Evolutionary conservation across 257 asterid genomes (phyloP).

Genomic region (Nicotiana noctiflora): DNA sequence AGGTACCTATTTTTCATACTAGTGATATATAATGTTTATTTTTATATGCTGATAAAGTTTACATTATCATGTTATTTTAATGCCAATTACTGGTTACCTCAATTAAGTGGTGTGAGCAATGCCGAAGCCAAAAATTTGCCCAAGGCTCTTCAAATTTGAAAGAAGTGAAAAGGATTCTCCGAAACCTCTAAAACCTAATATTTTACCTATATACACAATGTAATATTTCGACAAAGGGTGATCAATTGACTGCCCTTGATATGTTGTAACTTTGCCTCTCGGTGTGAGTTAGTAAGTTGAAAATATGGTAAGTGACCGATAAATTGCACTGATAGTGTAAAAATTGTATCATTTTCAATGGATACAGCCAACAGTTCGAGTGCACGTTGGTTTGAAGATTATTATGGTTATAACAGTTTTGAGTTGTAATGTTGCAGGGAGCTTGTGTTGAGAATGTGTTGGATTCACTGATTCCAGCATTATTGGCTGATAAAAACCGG

Average conservation of each 20-base stretch:
- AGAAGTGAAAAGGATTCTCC: no score
- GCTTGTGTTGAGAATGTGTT: constrained; percentile 94
- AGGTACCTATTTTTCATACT: constrained; percentile 31
- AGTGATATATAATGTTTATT: neutral
- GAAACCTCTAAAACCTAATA: no score
- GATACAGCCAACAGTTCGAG: neutral
- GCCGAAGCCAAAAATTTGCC: no score
- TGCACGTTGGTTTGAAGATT: neutral
- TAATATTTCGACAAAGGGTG: no score
- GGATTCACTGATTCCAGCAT: constrained; percentile 81
- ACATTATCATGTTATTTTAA: neutral
- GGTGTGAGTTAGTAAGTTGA: neutral
- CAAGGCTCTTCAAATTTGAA: no score
- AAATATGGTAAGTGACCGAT: neutral
- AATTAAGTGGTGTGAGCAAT: neutral
- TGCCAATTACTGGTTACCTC: neutral
- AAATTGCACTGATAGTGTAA: neutral
- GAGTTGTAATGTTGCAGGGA: constrained; percentile 37
- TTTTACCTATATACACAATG: no score
- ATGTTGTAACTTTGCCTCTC: no score
- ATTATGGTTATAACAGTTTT: neutral
- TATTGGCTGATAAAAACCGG: constrained; percentile 75
- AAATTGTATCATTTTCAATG: neutral
- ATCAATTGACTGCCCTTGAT: no score
- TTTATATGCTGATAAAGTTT: neutral